These are phyloP conservation scores for Castanopsis chinensis DNA, from an alignment of 306 rosid genomes.

Conservation along the genomic window DNA sequence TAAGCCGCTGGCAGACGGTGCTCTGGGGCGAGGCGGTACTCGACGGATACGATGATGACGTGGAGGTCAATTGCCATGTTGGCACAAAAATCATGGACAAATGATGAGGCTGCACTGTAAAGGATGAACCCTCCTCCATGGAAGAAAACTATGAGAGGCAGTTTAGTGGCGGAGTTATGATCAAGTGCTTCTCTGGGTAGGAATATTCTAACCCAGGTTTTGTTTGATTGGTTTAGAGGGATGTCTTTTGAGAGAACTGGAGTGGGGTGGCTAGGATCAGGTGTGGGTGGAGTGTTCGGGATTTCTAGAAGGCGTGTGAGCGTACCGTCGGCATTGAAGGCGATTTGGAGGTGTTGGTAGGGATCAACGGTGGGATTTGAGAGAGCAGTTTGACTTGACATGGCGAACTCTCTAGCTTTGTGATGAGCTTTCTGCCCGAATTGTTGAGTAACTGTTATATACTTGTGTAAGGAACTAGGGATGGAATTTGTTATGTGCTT, in stretches of 20 bases:
- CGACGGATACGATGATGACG: conserved; percentile 38
- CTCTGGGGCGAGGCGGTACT: conserved; percentile 52
- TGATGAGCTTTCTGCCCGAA: background rate
- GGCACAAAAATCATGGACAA: conserved; percentile 27
- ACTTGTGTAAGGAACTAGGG: no score
- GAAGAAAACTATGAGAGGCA: conserved; percentile 44
- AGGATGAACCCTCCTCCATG: conserved; percentile 47
- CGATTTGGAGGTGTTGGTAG: conserved; percentile 31
- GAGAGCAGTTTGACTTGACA: background rate
- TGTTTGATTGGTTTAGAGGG: conserved; percentile 35
- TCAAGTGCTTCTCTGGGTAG: conserved; percentile 32
- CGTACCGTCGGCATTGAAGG: conserved; percentile 37
- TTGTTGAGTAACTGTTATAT: no score
- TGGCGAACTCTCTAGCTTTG: background rate
- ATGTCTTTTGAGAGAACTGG: conserved; percentile 43
- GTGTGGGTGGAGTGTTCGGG: conserved; percentile 31
- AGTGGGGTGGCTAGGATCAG: conserved; percentile 28
- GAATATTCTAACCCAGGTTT: conserved; percentile 38
- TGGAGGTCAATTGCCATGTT: conserved; percentile 8
- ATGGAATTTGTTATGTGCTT: no score
- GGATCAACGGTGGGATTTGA: conserved; percentile 23
- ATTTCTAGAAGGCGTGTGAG: conserved; percentile 25
- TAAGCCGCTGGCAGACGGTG: conserved; percentile 49
- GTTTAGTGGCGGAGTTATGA: conserved; percentile 1
- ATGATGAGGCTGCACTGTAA: conserved; percentile 18